Evolutionary conservation across 805 yeast genomes (phyloP).

Genomic region (Limtongozyma cylindracea): DNA sequence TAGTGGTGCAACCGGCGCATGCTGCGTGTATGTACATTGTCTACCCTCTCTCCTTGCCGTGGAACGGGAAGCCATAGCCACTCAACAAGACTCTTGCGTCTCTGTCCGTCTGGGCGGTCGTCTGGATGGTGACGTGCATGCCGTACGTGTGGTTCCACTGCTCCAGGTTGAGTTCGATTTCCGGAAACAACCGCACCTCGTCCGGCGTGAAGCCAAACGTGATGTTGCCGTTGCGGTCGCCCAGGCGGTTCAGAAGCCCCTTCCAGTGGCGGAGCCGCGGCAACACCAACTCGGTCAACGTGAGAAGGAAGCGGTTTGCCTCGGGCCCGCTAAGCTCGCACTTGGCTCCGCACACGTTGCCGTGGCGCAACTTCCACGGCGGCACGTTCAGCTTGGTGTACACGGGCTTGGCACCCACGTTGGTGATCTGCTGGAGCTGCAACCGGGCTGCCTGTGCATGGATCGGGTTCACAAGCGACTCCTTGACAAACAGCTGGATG

Average conservation of each 20-base stretch:
- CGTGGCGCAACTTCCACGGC: conserved; percentile 68
- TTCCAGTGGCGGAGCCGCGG: conserved; percentile 78
- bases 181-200: conserved; percentile 72
- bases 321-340: conserved; percentile 53
- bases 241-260: conserved; percentile 54
- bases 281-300: conserved; percentile 75
- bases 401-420: conserved; percentile 50
- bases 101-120: conserved; percentile 72
- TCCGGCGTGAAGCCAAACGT: conserved; percentile 64
- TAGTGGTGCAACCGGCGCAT: too few relatives aligned
- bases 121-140: conserved; percentile 61
- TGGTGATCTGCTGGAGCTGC: conserved; percentile 86
- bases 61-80: too few relatives aligned
- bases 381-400: conserved; percentile 62
- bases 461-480: conserved; percentile 45
- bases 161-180: conserved; percentile 75
- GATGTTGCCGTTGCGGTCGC: conserved; percentile 70
- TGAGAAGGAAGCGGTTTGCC: conserved; percentile 64
- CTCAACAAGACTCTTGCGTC: conserved; percentile 74
- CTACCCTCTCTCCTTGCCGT: too few relatives aligned
- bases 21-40: too few relatives aligned
- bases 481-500: conserved; percentile 54
- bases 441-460: conserved; percentile 52
- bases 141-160: conserved; percentile 76
- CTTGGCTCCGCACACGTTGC: conserved; percentile 81